Evolutionary conservation across 495 filamentous ascomycete species (phyloP).

Genomic region (Letharia lupina): DNA sequence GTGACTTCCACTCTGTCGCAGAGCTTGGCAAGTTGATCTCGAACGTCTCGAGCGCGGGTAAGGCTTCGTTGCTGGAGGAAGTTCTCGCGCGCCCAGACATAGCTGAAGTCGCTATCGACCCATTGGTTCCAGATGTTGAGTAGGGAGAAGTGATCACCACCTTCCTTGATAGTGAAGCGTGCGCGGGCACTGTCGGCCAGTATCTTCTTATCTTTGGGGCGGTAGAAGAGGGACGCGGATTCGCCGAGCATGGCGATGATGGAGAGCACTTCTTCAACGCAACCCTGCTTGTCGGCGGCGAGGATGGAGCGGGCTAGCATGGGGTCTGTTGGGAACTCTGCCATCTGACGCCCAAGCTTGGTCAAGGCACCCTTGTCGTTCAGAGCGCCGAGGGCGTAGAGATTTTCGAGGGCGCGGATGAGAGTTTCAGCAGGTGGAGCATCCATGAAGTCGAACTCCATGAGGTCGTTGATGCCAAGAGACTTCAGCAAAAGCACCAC

Average conservation of each 20-base stretch:
- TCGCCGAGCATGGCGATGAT: conserved; percentile 93
- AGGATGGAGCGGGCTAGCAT: conserved; percentile 90
- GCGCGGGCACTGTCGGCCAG: conserved; percentile 89
- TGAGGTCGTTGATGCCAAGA: conserved; percentile 85
- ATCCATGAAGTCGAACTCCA: conserved; percentile 97
- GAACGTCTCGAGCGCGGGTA: conserved; percentile 80
- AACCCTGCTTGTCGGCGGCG: conserved; percentile 79
- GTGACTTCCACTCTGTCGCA: conserved; percentile 89
- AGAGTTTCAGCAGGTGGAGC: conserved; percentile 85
- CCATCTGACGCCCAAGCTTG: conserved; percentile 89
- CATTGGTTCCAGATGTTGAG: conserved; percentile 98
- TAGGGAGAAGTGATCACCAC: conserved; percentile 82
- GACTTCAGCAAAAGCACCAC: conserved; percentile 83
- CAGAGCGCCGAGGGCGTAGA: conserved; percentile 85
- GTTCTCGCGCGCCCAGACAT: conserved; percentile 87
- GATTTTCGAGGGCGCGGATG: conserved; percentile 81
- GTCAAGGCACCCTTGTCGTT: conserved; percentile 87
- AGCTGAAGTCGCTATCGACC: conserved; percentile 85
- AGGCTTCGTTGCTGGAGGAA: conserved; percentile 86
- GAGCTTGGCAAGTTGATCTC: conserved; percentile 87
- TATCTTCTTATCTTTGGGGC: conserved; percentile 95
- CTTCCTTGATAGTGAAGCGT: conserved; percentile 85
- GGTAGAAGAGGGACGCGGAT: conserved; percentile 81
- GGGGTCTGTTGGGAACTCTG: conserved; percentile 90
- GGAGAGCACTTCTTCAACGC: conserved; percentile 90